A percentile compares a stretch with the other conserved stretches of the same genome.
phyloP scores from a whole-genome alignment of 148 eudicot species.

The Dianthus caryophyllus region DNA sequence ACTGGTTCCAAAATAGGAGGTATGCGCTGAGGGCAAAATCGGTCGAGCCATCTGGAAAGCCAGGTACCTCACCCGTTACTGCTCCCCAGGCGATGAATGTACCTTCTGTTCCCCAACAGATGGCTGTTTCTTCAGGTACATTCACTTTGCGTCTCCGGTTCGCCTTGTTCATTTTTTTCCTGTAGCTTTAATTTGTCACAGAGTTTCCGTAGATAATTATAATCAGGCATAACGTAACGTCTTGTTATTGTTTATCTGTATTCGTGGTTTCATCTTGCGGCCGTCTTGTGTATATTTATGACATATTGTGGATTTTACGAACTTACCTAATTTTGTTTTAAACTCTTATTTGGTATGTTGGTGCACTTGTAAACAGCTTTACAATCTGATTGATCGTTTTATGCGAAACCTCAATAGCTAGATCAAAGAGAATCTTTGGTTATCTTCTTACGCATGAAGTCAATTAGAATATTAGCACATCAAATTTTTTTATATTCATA shows the following conservation, averaged over 20 bases:
- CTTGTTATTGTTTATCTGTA: neutral
- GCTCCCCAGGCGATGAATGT: constrained; percentile 45
- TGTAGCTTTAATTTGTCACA: neutral
- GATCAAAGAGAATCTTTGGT: neutral
- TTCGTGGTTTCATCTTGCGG: neutral
- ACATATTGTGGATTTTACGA: neutral
- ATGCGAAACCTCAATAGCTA: neutral
- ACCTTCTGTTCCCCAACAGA: constrained; percentile 47
- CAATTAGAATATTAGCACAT: neutral
- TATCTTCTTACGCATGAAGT: neutral
- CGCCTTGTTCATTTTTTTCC: constrained; percentile 3
- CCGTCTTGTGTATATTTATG: neutral
- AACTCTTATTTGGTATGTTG: too few relatives aligned
- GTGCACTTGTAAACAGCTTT: neutral
- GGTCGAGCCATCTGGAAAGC: constrained; percentile 46
- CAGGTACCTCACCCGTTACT: constrained; percentile 38
- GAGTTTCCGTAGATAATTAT: neutral
- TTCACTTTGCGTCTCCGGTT: constrained; percentile 6
- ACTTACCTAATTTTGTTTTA: neutral
- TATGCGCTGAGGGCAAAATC: constrained; percentile 79
- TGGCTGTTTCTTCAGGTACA: constrained; percentile 46
- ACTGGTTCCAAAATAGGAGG: constrained; percentile 96
- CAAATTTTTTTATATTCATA: too few relatives aligned
- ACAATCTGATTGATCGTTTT: neutral
- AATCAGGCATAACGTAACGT: neutral